Evolutionary conservation across 2,329 filamentous ascomycete genomes (phyloP), one percentile per base, ranked within the genome.

Genomic region (Neodidymelliopsis sp.): DNA sequence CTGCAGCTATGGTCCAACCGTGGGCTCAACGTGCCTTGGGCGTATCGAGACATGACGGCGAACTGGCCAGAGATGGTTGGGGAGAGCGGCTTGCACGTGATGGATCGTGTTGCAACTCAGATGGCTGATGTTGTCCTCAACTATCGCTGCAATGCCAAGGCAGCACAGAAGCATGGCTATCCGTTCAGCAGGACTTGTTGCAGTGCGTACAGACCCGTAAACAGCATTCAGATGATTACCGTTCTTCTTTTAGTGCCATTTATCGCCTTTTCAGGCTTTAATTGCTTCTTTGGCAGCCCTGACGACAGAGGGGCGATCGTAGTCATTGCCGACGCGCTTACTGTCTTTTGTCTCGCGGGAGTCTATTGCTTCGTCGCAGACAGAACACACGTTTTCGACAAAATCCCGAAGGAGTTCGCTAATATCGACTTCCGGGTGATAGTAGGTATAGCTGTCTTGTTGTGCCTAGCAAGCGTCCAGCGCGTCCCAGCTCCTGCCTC

Each of bases 61-160:
- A 63, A 65, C 23, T 61, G 73, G 18, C 58, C 59, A 22, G 66
- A 67, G 6, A 65, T 69, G 29, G 81, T 79, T 31, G 71, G 77
- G 34, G 72, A 75, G 31, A 78, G 77, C 49, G 80, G 81, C 11
- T 57, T 84, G 18, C 79, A 82, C 64, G 72, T 81, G 8, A 67
- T 75, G 10, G 71, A 77, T 11, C 69, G 65, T 19, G 74, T 84
- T 20, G 76, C 78, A 2, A 70, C 71, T 35, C 70, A 70, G 41
- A 79, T 80, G 68, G 77, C 79, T 11, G 79, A 85, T 57, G 65
- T 84, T 13, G 63, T 82, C 2, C 74, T 85, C 38, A 83, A 82
- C 49, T 68, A 78, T 20, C 77, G 78, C 33, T 85, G 83, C 69
- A 85, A 85, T 61, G 70, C 74, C 6, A 72, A 75, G 48, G 62